These are phyloP conservation scores for Lumnitzera littorea DNA, from an alignment of 345 rosid species.

Conservation along the genomic window DNA sequence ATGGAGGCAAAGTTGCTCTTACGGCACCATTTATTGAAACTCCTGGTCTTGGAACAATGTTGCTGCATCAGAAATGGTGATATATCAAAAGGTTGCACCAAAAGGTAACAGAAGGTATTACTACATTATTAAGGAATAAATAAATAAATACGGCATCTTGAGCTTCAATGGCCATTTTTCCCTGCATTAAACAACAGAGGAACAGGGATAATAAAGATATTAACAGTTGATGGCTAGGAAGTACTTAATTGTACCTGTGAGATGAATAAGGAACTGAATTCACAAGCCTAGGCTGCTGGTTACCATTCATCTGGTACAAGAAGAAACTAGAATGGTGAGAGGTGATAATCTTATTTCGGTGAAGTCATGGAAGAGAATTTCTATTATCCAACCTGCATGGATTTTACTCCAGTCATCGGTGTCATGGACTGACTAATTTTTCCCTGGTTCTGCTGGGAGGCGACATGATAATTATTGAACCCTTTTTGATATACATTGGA, in stretches of 20 bases:
- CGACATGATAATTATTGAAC: conserved; percentile 14
- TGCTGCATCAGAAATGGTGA: conserved; percentile 18
- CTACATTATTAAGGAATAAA: too few relatives aligned
- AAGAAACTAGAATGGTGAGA: conserved; percentile 9
- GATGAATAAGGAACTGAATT: conserved; percentile 23
- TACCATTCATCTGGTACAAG: conserved; percentile 30
- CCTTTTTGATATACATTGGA: conserved; percentile 7
- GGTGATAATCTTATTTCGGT: neutral
- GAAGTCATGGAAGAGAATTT: neutral
- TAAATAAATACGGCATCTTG: too few relatives aligned
- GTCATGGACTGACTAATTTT: conserved; percentile 19
- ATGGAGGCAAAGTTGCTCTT: conserved; percentile 12
- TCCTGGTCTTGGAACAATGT: conserved; percentile 12
- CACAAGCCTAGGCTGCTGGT: conserved; percentile 18
- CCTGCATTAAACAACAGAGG: too few relatives aligned
- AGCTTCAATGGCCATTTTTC: too few relatives aligned
- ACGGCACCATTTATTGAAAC: conserved; percentile 21
- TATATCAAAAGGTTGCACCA: too few relatives aligned
- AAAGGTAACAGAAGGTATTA: too few relatives aligned
- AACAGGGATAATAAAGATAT: too few relatives aligned
- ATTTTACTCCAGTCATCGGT: too few relatives aligned
- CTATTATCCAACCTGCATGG: conserved; percentile 27
- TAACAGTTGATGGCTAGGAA: neutral
- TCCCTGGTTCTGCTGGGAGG: conserved; percentile 17
- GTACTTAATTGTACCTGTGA: conserved; percentile 21